Evolutionary conservation across 2,329 filamentous ascomycete genomes (phyloP).

Genomic region (Dendrostoma leiphaemia): DNA sequence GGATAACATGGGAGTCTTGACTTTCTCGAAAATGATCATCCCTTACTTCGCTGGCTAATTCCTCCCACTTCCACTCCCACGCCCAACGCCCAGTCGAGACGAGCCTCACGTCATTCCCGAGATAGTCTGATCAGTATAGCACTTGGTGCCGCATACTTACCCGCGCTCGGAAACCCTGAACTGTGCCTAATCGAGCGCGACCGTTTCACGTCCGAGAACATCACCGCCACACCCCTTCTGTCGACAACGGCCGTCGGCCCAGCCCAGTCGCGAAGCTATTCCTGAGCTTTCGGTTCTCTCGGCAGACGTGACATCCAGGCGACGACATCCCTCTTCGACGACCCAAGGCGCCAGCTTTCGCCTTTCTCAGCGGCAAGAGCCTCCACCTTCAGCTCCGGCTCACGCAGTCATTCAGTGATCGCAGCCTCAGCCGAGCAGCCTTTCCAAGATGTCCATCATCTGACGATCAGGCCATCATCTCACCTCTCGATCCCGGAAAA

Average conservation of each 20-base stretch:
- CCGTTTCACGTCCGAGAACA: background rate
- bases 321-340: background rate
- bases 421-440: conserved; percentile 9
- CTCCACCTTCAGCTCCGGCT: background rate
- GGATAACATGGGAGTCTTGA: background rate
- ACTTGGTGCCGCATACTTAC: background rate
- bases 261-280: background rate
- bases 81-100: background rate
- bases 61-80: background rate
- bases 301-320: background rate
- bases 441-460: conserved; percentile 19
- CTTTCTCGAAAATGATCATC: conserved; percentile 6
- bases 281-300: background rate
- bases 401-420: background rate
- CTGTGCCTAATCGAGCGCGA: background rate
- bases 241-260: background rate
- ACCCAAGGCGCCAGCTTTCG: background rate
- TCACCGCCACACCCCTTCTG: background rate
- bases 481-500: conserved; percentile 8
- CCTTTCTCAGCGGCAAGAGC: background rate
- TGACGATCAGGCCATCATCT: conserved; percentile 10
- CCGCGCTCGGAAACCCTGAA: background rate
- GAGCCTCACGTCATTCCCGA: background rate
- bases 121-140: background rate
- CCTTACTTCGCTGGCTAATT: background rate